Conservation (phyloP, 2,329 filamentous ascomycete species). For the Penicillium olsonii region DNA sequence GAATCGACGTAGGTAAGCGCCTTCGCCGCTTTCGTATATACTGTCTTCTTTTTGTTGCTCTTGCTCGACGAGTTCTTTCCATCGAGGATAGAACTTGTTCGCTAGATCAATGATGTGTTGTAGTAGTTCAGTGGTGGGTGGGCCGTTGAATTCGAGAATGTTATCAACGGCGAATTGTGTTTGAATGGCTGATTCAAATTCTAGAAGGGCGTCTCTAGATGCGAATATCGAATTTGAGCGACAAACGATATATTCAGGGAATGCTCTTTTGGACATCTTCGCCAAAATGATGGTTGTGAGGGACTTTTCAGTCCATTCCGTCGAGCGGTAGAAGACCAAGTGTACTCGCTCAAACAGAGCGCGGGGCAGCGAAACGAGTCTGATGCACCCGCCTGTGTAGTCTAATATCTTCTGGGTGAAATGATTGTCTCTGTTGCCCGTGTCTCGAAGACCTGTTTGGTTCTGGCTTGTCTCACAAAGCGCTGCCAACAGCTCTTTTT, state of each 20-base stretch:
- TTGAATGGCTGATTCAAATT: conserved; percentile 84
- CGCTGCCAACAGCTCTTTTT: conserved; percentile 74
- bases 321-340: conserved; percentile 92
- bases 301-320: conserved; percentile 96
- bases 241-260: conserved; percentile 86
- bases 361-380: conserved; percentile 70
- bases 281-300: conserved; percentile 92
- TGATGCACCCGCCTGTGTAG: conserved; percentile 78
- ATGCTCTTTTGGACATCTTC: conserved; percentile 83
- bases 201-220: conserved; percentile 72
- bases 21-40: conserved; percentile 79
- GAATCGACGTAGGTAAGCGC: conserved; percentile 84
- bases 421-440: conserved; percentile 70
- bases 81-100: conserved; percentile 75
- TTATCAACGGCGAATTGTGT: conserved; percentile 80
- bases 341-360: conserved; percentile 92
- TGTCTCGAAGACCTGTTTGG: conserved; percentile 73
- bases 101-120: conserved; percentile 71
- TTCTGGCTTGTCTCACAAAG: conserved; percentile 71
- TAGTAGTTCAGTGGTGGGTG: conserved; percentile 65
- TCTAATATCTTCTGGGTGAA: conserved; percentile 76
- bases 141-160: conserved; percentile 76
- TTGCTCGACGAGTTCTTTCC: conserved; percentile 70
- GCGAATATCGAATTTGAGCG: conserved; percentile 86
- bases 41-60: conserved; percentile 76